Base-by-base conservation (phyloP, 2,329 filamentous ascomycete genomes). In the Escovopsis sp. region DNA sequence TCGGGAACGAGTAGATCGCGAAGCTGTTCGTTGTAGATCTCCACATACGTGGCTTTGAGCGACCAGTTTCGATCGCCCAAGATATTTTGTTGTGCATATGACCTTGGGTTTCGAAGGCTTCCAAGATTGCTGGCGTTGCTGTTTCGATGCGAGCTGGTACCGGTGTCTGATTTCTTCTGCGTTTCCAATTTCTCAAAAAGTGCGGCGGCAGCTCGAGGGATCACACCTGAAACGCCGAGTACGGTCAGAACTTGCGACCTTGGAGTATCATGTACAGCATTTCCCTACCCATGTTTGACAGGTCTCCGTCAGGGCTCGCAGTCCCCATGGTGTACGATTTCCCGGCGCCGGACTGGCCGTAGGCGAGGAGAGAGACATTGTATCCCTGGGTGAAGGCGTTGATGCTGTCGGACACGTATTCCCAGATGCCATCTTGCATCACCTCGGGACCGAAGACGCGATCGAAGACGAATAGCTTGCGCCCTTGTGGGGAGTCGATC, bases 301-400 rank as follows among this genome's bases (percentile, higher is more conserved):
- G 18, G 64, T 67, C 50, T 92, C 80, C 49, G 16, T 58, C 58
- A 2, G 87, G 84, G 4, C 86, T 86, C 1, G 88, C 86, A 0
- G 90, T 98, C 38, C 90, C 90, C 90, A 98, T 98, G 0, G 90
- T 98, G 54, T 93, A 96, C 3, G 88, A 96, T 62, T 98, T 98
- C 47, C 90, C 90, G 10, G 90, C 86, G 38, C 90, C 90, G 19
- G 90, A 98, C 63, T 98, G 90, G 45, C 90, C 90, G 51, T 98
- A 98, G 33, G 90, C 90, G 48, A 98, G 65, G 34, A 98, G 75
- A 4, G 90, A 98, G 39, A 98, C 90, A 72, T 98, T 98, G 70
- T 96, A 98, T 36, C 90, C 90, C 53, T 94, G 85, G 1, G 90
- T 65, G 48, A 98, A 98, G 3, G 87, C 83, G 47, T 69, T 75